Evolutionary conservation across 352 stramenopile genomes (phyloP).

Genomic region (Phytopythium cucurbitacearum): DNA sequence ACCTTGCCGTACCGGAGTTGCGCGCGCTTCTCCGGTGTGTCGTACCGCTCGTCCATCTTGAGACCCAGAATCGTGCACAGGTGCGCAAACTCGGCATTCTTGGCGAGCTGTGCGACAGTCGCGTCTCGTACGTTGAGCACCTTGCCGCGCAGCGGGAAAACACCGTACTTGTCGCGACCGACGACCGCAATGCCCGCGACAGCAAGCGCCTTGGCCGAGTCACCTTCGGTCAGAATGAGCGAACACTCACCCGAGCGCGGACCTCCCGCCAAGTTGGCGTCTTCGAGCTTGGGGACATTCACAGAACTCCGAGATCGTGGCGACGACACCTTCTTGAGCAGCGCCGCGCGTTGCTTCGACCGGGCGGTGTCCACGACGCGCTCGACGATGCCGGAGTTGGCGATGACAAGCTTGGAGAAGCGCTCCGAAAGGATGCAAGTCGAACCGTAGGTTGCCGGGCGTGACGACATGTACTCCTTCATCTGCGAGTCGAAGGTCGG

Average conservation of each 20-base stretch:
- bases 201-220: constrained; percentile 98
- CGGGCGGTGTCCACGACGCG: constrained; percentile 89
- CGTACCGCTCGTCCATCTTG: constrained; percentile 95
- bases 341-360: constrained; percentile 91
- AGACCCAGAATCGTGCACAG: constrained; percentile 98
- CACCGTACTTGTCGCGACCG: constrained; percentile 97
- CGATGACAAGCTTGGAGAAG: constrained; percentile 93
- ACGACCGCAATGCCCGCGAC: constrained; percentile 98
- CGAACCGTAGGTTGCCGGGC: constrained; percentile 81
- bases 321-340: constrained; percentile 89
- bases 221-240: constrained; percentile 99
- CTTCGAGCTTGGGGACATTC: constrained; percentile 98
- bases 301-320: constrained; percentile 58
- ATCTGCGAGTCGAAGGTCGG: constrained; percentile 99
- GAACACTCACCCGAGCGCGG: constrained; percentile 90
- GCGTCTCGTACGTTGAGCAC: constrained; percentile 89
- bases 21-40: constrained; percentile 84
- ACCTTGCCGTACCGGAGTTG: constrained; percentile 98
- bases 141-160: constrained; percentile 98
- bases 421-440: constrained; percentile 91
- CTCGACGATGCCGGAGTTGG: constrained; percentile 95
- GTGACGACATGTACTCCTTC: constrained; percentile 98
- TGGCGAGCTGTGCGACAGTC: constrained; percentile 80
- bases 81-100: constrained; percentile 95
- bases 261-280: constrained; percentile 96